These are phyloP conservation scores for Emiliania huxleyi DNA, from an alignment of 78 protist species.

Conservation along the genomic window DNA sequence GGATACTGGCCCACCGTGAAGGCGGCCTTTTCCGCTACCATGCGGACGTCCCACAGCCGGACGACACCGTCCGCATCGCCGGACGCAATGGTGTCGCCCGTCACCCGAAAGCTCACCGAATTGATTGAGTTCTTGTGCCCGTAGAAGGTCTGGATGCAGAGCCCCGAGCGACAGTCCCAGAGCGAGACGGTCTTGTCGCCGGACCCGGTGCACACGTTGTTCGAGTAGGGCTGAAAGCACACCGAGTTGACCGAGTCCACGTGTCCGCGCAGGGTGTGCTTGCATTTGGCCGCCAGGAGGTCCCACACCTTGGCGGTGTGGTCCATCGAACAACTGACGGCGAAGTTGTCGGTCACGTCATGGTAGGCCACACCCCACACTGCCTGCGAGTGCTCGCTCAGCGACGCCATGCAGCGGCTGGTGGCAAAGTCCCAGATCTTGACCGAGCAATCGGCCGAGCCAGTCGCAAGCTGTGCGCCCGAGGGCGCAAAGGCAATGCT, in stretches of 20 bases:
- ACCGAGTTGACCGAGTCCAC: conserved; percentile 78
- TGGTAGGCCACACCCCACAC: conserved; percentile 78
- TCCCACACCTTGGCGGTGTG: conserved; percentile 80
- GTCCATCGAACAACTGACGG: conserved; percentile 72
- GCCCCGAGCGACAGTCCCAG: conserved; percentile 83
- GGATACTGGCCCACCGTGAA: neutral
- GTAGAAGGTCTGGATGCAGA: conserved; percentile 77
- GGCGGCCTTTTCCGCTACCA: conserved; percentile 2
- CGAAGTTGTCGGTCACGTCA: conserved; percentile 69
- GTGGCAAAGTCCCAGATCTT: conserved; percentile 79
- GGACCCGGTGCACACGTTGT: conserved; percentile 69
- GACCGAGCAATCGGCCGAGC: conserved; percentile 77
- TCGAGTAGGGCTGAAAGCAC: conserved; percentile 73
- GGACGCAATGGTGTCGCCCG: conserved; percentile 68
- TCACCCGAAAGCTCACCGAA: conserved; percentile 39
- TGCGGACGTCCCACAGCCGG: conserved; percentile 70
- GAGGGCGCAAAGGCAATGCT: conserved; percentile 41
- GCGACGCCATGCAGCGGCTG: conserved; percentile 45
- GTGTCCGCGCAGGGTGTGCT: conserved; percentile 82
- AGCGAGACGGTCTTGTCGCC: conserved; percentile 86
- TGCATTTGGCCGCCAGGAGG: conserved; percentile 2
- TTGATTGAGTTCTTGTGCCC: conserved; percentile 76
- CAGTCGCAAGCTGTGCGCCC: conserved; percentile 70
- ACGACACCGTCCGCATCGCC: conserved; percentile 81
- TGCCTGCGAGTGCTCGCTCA: conserved; percentile 77